Conservation (phyloP, 2,329 filamentous ascomycete genomes). For the Orbilia javanica region DNA sequence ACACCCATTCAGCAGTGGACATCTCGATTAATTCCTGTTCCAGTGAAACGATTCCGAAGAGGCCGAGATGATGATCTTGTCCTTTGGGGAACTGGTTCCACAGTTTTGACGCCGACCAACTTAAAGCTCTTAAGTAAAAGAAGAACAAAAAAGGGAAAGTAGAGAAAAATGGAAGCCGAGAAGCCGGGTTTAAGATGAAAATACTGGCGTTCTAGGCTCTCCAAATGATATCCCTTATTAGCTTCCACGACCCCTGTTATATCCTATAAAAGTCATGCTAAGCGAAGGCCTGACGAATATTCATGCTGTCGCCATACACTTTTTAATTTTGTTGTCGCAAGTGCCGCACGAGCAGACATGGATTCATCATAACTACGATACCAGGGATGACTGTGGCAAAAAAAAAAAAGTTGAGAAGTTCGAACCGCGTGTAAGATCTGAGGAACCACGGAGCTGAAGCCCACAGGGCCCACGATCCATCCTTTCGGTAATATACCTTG, state of each 20-base stretch:
- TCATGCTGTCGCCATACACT: neutral
- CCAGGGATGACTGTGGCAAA: neutral
- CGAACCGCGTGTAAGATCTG: no score
- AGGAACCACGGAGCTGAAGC: no score
- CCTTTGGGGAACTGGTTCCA: neutral
- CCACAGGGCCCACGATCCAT: neutral
- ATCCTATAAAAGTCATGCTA: constrained; percentile 5
- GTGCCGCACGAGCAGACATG: neutral
- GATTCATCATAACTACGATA: neutral
- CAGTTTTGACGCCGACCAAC: neutral
- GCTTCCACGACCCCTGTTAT: neutral
- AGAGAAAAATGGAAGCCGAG: neutral
- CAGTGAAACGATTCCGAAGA: constrained; percentile 3
- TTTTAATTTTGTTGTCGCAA: neutral
- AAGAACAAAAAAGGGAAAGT: no score
- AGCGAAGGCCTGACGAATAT: neutral
- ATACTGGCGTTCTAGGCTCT: neutral
- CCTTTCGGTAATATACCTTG: neutral
- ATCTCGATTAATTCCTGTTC: neutral
- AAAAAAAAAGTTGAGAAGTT: no score
- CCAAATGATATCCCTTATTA: neutral
- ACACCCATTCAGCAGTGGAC: neutral
- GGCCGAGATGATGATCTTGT: neutral
- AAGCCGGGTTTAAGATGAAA: neutral
- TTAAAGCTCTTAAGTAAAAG: neutral